Evolutionary conservation across 352 stramenopile species (phyloP), one percentile per base, ranked within the genome.

Genomic region (Thraustochytrium striatum): DNA sequence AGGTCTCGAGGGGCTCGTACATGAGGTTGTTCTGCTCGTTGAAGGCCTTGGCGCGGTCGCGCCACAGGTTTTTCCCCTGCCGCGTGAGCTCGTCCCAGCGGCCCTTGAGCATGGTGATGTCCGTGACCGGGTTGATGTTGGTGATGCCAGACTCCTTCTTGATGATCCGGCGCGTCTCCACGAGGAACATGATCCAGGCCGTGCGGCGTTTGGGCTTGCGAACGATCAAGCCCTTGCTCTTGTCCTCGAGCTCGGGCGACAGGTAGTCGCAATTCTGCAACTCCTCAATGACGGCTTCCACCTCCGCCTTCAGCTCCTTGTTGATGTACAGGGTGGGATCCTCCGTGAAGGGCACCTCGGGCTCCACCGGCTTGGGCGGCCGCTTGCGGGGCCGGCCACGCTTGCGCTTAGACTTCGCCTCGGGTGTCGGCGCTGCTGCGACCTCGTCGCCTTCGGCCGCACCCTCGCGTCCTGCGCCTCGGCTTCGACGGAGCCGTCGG

Each of bases 171-270:
- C 59, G 59, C n/a, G n/a, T 25, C 21, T 75, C 65, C 16, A 75
- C 35, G 25, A 75, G 30, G 36, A 75, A 75, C 65, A 75, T 75
- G 9, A 75, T 25, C 65, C 65, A 75, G 13, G 65, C 65, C 21
- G 65, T 61, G 2, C 65, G 21, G 5, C 65, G 32, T 32, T 75
- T 75, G 11, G 65, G 65, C 36, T 61, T 75, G 16, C 36, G 44
- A 8, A 9, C 25, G 19, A 75, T 28, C 21, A 75, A 13, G 0
- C 61, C 44, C 7, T 43, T 39, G 36, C 58, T 61, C 50, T 75
- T 28, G n/a, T 75, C 65, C 52, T 75, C 65, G 8, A 25, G 8
- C 8, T 75, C 65, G n/a, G 39, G 3, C 19, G 43, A 30, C 61
- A 75, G 21, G 59, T 70, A 33, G 5, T 70, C 59, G 28, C 11